Base-by-base conservation (phyloP, 192 early-diverging fungal genomes). In the Umbelopsis vinacea region DNA sequence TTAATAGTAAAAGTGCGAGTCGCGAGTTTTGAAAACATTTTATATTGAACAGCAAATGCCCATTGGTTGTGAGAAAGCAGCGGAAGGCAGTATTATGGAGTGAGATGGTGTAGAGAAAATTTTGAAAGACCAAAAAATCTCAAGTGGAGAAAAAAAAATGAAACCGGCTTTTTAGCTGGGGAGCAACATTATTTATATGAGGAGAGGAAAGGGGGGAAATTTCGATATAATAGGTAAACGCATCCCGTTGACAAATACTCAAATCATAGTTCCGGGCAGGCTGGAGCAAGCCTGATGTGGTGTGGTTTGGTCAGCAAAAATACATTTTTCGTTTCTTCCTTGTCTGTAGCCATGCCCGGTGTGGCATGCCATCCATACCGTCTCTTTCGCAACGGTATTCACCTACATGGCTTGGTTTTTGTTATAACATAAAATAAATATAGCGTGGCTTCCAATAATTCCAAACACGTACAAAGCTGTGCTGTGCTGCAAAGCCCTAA, bases 221-320 rank as follows among this genome's bases (percentile, higher is more conserved):
- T 26, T 35, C 29, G 17, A 63, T 37, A 63, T 63, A 63, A 63
- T 37, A n/a, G 57, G 26, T 2, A 63, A 29, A 29, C 26, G 26
- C 33, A 12, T 19, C 19, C 26, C 7, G 26, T 29, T 63, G 8
- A 63, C 57, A 63, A 63, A 63, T 63, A 63, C 57, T 21, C 23
- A 37, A 29, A 37, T 63, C 57, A 63, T 29, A 35, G 33, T 26
- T 63, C 35, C 24, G 24, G 26, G 40, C 40, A 19, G 54, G 14
- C 22, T 57, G 54, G 23, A 21, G 57, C 57, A 63, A 63, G 57
- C 57, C 57, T 63, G 57, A 63, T 63, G 57, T 33, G 33, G 57
- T 35, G 19, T 50, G 48, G 57, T 63, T 63, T 63, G 57, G 57
- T 63, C 57, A 63, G 23, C 57, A 37, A 29, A 22, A 38, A 63